A percentile compares a stretch with the other conserved stretches of the same genome.
These are phyloP conservation scores for Brasenia schreberi DNA, from an alignment of 164 flowering plant genomes.

Conservation along the genomic window DNA sequence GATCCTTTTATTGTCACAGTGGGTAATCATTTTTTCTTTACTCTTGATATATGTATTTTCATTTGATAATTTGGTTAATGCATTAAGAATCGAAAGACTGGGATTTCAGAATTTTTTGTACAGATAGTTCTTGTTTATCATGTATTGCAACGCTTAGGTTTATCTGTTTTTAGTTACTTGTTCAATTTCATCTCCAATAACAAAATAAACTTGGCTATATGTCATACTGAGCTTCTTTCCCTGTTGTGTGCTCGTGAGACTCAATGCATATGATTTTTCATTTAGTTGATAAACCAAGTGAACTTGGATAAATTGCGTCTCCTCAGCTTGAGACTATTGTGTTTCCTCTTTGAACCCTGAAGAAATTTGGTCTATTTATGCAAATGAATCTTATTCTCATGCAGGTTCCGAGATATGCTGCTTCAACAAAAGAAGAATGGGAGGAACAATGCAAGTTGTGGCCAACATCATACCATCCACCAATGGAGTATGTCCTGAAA, in stretches of 20 bases:
- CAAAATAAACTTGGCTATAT: too few relatives aligned
- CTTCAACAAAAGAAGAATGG: constrained; percentile 81
- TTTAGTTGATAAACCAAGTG: too few relatives aligned
- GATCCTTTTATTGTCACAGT: constrained; percentile 69
- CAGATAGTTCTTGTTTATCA: not conserved
- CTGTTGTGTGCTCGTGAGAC: too few relatives aligned
- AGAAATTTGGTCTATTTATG: not conserved
- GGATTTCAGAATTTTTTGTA: not conserved
- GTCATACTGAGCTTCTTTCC: not conserved
- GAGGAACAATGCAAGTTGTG: constrained; percentile 84
- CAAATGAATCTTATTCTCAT: not conserved
- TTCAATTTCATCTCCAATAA: not conserved
- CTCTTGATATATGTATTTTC: not conserved
- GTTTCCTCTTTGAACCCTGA: too few relatives aligned
- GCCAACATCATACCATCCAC: constrained; percentile 96
- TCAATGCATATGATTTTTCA: too few relatives aligned
- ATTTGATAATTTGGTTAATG: not conserved
- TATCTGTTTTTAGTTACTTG: not conserved
- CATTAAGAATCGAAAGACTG: constrained; percentile 2
- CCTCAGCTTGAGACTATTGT: too few relatives aligned
- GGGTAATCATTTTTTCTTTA: constrained; percentile 25
- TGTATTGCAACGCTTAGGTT: not conserved
- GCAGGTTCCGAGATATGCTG: constrained; percentile 73
- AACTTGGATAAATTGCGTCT: too few relatives aligned
- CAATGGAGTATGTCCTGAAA: constrained; percentile 49